These are phyloP conservation scores for Pleurotus platypus DNA, from an alignment of 768 basidiomycete species.

Conservation along the genomic window DNA sequence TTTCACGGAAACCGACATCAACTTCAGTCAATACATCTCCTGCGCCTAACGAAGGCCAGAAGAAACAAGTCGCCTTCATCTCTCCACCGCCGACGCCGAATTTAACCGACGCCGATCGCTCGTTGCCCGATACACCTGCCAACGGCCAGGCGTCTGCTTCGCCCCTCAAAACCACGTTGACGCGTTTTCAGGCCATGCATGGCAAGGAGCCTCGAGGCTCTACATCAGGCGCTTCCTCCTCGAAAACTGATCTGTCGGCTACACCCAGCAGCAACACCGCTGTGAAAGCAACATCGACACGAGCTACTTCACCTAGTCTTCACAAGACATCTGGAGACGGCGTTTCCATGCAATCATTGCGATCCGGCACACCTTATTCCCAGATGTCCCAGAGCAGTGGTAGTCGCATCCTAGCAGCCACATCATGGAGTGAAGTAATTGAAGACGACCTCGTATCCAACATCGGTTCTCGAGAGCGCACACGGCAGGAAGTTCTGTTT, in stretches of 20 bases:
- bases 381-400: slow-evolving; percentile 66
- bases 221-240: slow-evolving; percentile 50
- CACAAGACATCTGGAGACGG: slow-evolving; percentile 42
- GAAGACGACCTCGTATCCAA: slow-evolving; percentile 93
- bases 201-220: slow-evolving; percentile 70
- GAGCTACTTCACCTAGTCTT: slow-evolving; percentile 60
- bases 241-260: slow-evolving; percentile 57
- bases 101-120: slow-evolving; percentile 44
- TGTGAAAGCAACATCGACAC: slow-evolving; percentile 55
- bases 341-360: slow-evolving; percentile 57
- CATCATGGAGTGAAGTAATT: slow-evolving; percentile 92
- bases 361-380: slow-evolving; percentile 81
- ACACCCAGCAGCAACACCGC: slow-evolving; percentile 32
- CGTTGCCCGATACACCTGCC: slow-evolving; percentile 44
- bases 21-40: slow-evolving; percentile 19
- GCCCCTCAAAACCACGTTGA: slow-evolving; percentile 62
- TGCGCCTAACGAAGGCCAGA: slow-evolving; percentile 49
- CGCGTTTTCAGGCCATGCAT: slow-evolving; percentile 74
- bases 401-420: slow-evolving; percentile 70
- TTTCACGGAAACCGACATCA: slow-evolving; percentile 34
- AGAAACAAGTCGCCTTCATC: slow-evolving; percentile 80
- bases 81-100: slow-evolving; percentile 72
- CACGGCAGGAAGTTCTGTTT: slow-evolving; percentile 93
- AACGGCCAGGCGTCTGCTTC: slow-evolving; percentile 24
- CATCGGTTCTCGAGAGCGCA: slow-evolving; percentile 89